Base-by-base conservation (phyloP, 2,329 filamentous ascomycete genomes). In the Cordyceps cateniannulata region DNA sequence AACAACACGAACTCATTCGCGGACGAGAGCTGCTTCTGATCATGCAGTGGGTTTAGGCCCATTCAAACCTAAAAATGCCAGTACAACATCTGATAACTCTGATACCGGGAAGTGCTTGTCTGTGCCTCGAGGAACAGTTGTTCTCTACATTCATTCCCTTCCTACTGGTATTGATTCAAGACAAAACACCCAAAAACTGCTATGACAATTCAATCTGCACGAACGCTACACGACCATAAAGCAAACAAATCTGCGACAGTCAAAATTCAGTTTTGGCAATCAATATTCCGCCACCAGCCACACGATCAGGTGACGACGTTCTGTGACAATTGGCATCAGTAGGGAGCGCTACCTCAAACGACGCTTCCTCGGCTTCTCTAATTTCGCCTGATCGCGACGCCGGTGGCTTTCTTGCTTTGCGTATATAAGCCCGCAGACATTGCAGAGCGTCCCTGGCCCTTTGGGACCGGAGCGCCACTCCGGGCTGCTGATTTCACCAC, bases 261-360 rank as follows among this genome's bases (percentile, higher is more conserved):
- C 38, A 16, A 9, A 4, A 16, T 40, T 40, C n/a, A 45, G n/a
- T 45, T 22, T 3, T 78, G 12, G 38, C 7, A 5, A n/a, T n/a
- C 18, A 8, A 18, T 6, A n/a, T 42, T 6, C 12, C 16, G 16
- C 38, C 14, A 18, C 6, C 12, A 40, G 38, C 38, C 18, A 6
- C 16, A 9, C 9, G 22, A 8, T 27, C 16, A 22, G 5, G 18
- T 3, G 25, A 14, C 9, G 18, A 25, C 16, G 2, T 25, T 5
- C 9, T 14, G 16, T 24, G 14, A 3, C 22, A 45, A 3, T 16
- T 10, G 45, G 2, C 9, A 16, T 10, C 22, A 9, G 16, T 18
- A 8, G 22, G 9, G 4, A 16, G 16, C 24, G 2, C 20, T 18
- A 50, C 3, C 22, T 22, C 16, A 22, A 18, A 27, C 4, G 45